Evolutionary conservation across 2,329 filamentous ascomycete genomes (phyloP), one percentile per base, ranked within the genome.

Genomic region (Chaetomiaceae sp.): DNA sequence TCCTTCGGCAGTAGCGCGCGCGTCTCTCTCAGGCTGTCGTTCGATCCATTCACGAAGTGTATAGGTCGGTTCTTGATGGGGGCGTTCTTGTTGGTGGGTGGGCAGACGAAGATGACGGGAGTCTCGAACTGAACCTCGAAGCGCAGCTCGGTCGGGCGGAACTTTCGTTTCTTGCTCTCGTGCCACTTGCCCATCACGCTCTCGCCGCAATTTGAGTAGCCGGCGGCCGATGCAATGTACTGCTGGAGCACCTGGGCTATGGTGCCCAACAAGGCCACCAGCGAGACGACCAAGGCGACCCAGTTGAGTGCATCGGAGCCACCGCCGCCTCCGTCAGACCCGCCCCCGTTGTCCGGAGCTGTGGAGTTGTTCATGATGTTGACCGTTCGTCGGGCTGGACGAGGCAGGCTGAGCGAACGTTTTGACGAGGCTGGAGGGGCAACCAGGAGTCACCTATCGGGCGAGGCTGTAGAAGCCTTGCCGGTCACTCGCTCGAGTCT

Each of bases 51-150:
- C 19, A 74, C 60, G 44, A 66, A 66, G 20, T 53, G 58, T 18
- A 73, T 67, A 0, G 44, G 36, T 7, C 56, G 38, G 15, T 41
- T 41, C 45, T 51, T 49, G 33, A 67, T 54, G 0, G 56, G 63
- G 0, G 70, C 71, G 1, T 58, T 58, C 0, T 42, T 40, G 57
- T 76, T 76, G 26, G 33, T 52, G 0, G 72, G 67, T 0, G 64
- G 62, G 12, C 67, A 73, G 20, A 75, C 66, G 40, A 76, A 75
- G 37, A 76, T 72, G 53, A 76, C 72, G 20, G 73, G 73, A 0
- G 69, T 63, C 44, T 75, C 66, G 47, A 72, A 75, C 43, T 67
- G 62, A 8, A 75, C 72, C 48, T 73, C 71, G 52, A 74, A 73
- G 3, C 73, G 71, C 22, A 75, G 60, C 58, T 75, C 71, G 22